These are phyloP conservation scores for Zea mays DNA, from an alignment of 176 grass and related monocot genomes.

Conservation along the genomic window Zm-B73-REFERENCE-NAM-5.0 NC_050102.1:172064501-172065000, in stretches of 20 bases:
- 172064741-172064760: slow-evolving; percentile 95
- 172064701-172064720: slow-evolving; percentile 76
- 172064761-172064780: slow-evolving; percentile 92
- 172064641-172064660: background rate
- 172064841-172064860: slow-evolving; percentile 21
- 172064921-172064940: too few relatives aligned
- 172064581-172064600: slow-evolving; percentile 98
- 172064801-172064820: slow-evolving; percentile 99
- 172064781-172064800: slow-evolving; percentile 92
- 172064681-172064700: slow-evolving; percentile 31
- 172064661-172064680: background rate
- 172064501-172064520: slow-evolving; percentile 16
- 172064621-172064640: slow-evolving; percentile 77
- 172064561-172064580: slow-evolving; percentile 65
- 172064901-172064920: background rate
- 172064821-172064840: slow-evolving; percentile 93
- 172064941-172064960: too few relatives aligned
- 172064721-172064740: slow-evolving; percentile 96
- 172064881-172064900: background rate
- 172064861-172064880: background rate
- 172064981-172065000: background rate
- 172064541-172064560: background rate
- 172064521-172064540: background rate
- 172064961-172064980: too few relatives aligned
- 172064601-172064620: slow-evolving; percentile 90